These are phyloP conservation scores for Termitomyces titanicus DNA, from an alignment of 768 basidiomycete genomes.

Conservation along the genomic window DNA sequence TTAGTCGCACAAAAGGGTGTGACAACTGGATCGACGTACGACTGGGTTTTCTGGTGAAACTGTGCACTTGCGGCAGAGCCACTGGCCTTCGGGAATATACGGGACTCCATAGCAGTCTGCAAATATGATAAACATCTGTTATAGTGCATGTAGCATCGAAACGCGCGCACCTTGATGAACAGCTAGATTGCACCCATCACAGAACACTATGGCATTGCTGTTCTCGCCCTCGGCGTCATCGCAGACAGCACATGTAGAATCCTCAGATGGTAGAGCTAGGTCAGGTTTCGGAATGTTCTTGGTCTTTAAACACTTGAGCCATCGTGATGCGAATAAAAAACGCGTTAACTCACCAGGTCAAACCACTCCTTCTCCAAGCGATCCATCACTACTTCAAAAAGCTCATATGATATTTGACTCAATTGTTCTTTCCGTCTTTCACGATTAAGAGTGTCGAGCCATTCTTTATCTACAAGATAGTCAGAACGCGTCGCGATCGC, in stretches of 20 bases:
- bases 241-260: constrained; percentile 94
- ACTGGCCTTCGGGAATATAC: constrained; percentile 99
- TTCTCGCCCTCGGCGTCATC: constrained; percentile 99
- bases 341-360: constrained; percentile 66
- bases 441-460: constrained; percentile 82
- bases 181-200: constrained; percentile 97
- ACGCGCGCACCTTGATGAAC: constrained; percentile 88
- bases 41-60: constrained; percentile 97
- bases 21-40: constrained; percentile 40
- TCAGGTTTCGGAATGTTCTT: constrained; percentile 92
- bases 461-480: constrained; percentile 75
- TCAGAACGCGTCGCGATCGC: background rate
- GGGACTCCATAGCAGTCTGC: constrained; percentile 98
- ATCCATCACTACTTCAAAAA: constrained; percentile 97
- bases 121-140: background rate
- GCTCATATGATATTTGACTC: constrained; percentile 73
- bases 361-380: constrained; percentile 99
- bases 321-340: background rate
- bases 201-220: constrained; percentile 98
- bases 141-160: background rate
- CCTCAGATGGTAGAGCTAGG: constrained; percentile 86
- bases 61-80: constrained; percentile 98
- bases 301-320: constrained; percentile 47
- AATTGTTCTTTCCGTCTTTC: constrained; percentile 77
- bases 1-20: background rate